Conservation (phyloP, 1,284 basidiomycete genomes). For the Trichosporon ovoides region DNA sequence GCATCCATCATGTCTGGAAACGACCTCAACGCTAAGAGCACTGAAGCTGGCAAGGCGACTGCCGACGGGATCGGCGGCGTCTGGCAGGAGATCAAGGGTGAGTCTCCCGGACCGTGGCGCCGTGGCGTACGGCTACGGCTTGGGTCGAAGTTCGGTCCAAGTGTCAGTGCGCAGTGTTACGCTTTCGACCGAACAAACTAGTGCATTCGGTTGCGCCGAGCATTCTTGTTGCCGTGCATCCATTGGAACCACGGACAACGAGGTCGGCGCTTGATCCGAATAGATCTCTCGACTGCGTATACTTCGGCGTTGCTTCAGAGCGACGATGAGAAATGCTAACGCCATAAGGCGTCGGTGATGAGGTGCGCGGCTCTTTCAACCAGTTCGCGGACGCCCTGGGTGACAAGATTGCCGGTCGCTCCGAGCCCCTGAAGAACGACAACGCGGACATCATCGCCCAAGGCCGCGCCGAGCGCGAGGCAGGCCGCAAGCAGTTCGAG, state of each 20-base stretch:
- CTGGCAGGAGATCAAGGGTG: not conserved
- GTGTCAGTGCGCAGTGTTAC: no score
- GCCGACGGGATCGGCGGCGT: not conserved
- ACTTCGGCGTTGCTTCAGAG: no score
- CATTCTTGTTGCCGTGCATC: no score
- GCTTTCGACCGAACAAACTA: not conserved
- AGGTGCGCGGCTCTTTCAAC: conserved; percentile 1
- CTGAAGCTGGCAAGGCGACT: not conserved
- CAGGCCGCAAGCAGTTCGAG: not conserved
- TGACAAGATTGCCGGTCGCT: not conserved
- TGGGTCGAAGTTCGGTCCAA: no score
- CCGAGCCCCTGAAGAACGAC: not conserved
- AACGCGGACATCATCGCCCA: not conserved
- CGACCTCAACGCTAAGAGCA: not conserved
- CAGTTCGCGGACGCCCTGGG: conserved; percentile 1
- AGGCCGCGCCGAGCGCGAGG: not conserved
- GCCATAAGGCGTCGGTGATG: no score
- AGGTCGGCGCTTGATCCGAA: no score
- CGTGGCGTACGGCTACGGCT: not conserved
- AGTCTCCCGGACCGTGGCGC: not conserved
- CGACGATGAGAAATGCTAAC: no score
- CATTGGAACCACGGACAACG: no score
- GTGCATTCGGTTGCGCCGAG: no score
- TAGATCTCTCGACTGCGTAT: no score
- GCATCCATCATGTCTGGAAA: conserved; percentile 1